These are phyloP conservation scores for Hirsutella rhossiliensis DNA, from an alignment of 2,329 filamentous ascomycete genomes.

Conservation along the genomic window DNA sequence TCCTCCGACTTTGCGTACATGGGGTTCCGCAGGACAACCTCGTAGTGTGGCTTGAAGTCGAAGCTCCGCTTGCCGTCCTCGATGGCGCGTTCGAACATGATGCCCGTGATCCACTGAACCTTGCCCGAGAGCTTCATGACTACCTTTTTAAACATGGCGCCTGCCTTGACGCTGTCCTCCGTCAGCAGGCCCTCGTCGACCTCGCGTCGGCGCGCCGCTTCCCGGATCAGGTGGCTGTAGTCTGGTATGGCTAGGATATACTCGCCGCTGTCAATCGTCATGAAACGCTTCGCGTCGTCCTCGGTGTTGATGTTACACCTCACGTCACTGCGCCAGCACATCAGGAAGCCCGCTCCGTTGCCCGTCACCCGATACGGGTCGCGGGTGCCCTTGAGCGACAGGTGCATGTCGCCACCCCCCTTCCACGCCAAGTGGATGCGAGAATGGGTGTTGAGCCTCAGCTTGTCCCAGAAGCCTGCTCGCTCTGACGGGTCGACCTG, in stretches of 20 bases:
- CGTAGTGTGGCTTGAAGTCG: slow-evolving; percentile 84
- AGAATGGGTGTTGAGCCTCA: slow-evolving; percentile 87
- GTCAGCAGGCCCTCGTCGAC: slow-evolving; percentile 32
- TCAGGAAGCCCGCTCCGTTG: slow-evolving; percentile 86
- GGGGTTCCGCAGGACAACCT: slow-evolving; percentile 76
- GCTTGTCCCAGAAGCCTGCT: slow-evolving; percentile 98
- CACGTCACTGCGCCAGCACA: slow-evolving; percentile 97
- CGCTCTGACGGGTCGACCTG: slow-evolving; percentile 87
- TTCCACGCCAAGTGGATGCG: slow-evolving; percentile 83
- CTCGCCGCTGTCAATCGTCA: slow-evolving; percentile 91
- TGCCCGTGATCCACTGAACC: slow-evolving; percentile 80
- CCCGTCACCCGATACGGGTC: slow-evolving; percentile 92
- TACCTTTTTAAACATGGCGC: slow-evolving; percentile 92
- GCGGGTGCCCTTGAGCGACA: slow-evolving; percentile 80
- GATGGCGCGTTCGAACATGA: slow-evolving; percentile 83
- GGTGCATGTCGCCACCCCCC: slow-evolving; percentile 87
- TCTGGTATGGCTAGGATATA: slow-evolving; percentile 92
- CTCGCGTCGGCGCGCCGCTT: slow-evolving; percentile 31
- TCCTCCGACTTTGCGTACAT: slow-evolving; percentile 52
- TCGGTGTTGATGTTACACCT: slow-evolving; percentile 74
- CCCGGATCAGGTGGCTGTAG: slow-evolving; percentile 76
- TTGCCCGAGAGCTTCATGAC: slow-evolving; percentile 97
- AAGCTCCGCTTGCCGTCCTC: slow-evolving; percentile 65
- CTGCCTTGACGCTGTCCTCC: slow-evolving; percentile 57
- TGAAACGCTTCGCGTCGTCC: slow-evolving; percentile 82